Conservation (phyloP, 768 basidiomycete genomes). For the Russula compacta region DNA sequence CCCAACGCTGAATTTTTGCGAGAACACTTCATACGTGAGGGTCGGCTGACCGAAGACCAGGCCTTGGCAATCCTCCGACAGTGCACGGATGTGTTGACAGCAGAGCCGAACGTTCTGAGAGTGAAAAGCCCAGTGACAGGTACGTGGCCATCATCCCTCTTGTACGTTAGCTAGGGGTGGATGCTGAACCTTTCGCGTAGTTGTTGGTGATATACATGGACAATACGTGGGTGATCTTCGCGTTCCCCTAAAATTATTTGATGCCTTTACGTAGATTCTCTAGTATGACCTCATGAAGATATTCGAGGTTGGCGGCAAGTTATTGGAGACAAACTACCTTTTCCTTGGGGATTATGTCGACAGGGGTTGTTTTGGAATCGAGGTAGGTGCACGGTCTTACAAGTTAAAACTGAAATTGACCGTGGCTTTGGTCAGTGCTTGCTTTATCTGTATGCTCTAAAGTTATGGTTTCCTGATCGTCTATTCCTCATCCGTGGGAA, state of each 20-base stretch:
- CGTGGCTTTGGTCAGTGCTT: conserved; percentile 31
- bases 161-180: neutral
- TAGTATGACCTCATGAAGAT: conserved; percentile 97
- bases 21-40: conserved; percentile 81
- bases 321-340: conserved; percentile 73
- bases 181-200: conserved; percentile 31
- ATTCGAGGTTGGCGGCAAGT: conserved; percentile 84
- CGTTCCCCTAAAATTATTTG: neutral
- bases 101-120: conserved; percentile 75
- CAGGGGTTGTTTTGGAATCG: conserved; percentile 79
- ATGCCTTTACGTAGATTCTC: neutral
- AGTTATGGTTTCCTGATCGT: conserved; percentile 54
- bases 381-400: conserved; percentile 32
- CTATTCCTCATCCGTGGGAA: conserved; percentile 55
- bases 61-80: conserved; percentile 69
- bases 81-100: conserved; percentile 52
- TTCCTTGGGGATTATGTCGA: conserved; percentile 96
- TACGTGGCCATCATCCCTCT: conserved; percentile 30
- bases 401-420: too few species aligned
- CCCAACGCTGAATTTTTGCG: conserved; percentile 75
- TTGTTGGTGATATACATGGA: conserved; percentile 93
- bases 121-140: conserved; percentile 87
- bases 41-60: conserved; percentile 70
- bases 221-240: conserved; percentile 61
- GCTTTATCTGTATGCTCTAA: conserved; percentile 53